Evolutionary conservation across 768 basidiomycete species (phyloP).

Genomic region (Zangia roseola): DNA sequence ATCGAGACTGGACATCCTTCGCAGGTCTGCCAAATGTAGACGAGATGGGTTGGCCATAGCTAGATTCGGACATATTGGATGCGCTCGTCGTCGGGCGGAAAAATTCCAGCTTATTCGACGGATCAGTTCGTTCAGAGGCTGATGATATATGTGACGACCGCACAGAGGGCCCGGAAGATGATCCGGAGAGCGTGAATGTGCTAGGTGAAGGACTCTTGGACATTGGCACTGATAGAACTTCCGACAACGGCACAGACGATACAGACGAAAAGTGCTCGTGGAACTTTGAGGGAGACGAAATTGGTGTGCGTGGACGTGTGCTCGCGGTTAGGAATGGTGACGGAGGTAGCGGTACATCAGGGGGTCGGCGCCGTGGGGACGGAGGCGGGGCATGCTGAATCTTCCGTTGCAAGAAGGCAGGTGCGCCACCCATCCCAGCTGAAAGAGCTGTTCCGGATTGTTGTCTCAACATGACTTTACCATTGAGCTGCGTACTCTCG

Average conservation of each 20-base stretch:
- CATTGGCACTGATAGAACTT: conserved; percentile 3
- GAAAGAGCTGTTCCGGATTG: conserved; percentile 10
- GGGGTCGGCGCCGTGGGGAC: conserved; percentile 29
- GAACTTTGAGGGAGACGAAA: conserved; percentile 26
- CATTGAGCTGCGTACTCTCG: conserved; percentile 9
- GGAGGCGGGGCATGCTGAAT: conserved; percentile 24
- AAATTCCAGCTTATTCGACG: conserved; percentile 6
- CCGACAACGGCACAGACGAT: conserved; percentile 22
- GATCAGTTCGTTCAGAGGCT: conserved; percentile 20
- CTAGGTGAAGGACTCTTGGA: conserved; percentile 21
- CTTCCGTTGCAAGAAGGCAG: conserved; percentile 31
- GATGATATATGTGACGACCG: conserved; percentile 24
- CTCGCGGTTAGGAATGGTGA: conserved; percentile 12
- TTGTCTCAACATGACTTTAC: conserved; percentile 11
- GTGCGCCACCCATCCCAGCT: conserved; percentile 10
- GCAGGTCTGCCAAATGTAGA: conserved; percentile 3
- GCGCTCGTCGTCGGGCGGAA: conserved; percentile 20
- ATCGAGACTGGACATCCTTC: conserved; percentile 13
- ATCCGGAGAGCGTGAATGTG: conserved; percentile 24
- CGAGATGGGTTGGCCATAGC: conserved; percentile 16
- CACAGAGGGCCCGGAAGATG: conserved; percentile 29
- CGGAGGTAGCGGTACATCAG: conserved; percentile 30
- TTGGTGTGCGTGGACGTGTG: conserved; percentile 10
- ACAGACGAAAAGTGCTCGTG: conserved; percentile 34
- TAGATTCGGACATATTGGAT: conserved; percentile 21